A percentile compares a stretch with the other conserved stretches of the same genome.
Evolutionary conservation across 805 yeast species (phyloP).

Genomic region (Ogataea salicorniae): DNA sequence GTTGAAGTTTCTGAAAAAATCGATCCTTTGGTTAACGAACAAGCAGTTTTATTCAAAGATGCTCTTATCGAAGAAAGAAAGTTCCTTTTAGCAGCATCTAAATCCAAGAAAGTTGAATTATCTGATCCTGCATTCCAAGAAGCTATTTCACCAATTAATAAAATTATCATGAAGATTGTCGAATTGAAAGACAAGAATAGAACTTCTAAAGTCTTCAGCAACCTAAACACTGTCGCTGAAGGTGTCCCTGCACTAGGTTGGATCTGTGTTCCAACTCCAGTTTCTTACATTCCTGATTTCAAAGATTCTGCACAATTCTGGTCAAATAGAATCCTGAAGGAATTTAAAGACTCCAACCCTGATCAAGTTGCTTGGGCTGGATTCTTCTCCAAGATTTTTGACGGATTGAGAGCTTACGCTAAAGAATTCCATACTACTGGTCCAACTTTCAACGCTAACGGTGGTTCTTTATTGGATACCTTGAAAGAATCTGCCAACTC

Average conservation of each 20-base stretch:
- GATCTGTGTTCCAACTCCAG: conserved; percentile 76
- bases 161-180: conserved; percentile 49
- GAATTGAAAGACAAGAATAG: conserved; percentile 73
- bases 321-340: conserved; percentile 86
- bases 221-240: conserved; percentile 79
- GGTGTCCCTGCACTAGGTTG: conserved; percentile 90
- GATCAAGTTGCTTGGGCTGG: conserved; percentile 81
- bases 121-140: conserved; percentile 49
- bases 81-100: conserved; percentile 54
- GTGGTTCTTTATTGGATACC: conserved; percentile 58
- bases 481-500: conserved; percentile 25
- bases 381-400: conserved; percentile 55
- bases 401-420: conserved; percentile 64
- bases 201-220: conserved; percentile 56
- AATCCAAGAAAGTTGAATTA: conserved; percentile 60
- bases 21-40: conserved; percentile 54
- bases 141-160: conserved; percentile 65
- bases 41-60: conserved; percentile 41
- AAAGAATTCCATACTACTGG: conserved; percentile 81
- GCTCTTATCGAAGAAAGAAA: conserved; percentile 58
- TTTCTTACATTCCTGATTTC: conserved; percentile 70
- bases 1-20: conserved; percentile 46
- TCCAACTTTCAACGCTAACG: conserved; percentile 63
- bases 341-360: conserved; percentile 65
- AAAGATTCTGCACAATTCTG: conserved; percentile 92